phyloP scores from a whole-genome alignment of 148 eudicot species.

The Heliosperma pusillum region DNA sequence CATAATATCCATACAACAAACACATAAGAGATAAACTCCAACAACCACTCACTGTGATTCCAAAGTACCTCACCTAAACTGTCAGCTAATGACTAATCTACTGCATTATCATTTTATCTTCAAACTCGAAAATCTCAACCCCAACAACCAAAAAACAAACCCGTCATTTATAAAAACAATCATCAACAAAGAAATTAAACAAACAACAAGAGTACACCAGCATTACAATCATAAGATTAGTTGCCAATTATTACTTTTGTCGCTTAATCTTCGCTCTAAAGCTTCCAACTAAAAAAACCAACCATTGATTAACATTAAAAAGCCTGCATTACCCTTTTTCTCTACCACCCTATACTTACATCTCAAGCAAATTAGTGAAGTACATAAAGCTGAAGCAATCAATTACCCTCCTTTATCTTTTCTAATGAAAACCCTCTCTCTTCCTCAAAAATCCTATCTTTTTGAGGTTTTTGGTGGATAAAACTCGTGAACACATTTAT shows the following conservation, averaged over 20 bases:
- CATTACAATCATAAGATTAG: slow-evolving; percentile 43
- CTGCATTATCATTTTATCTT: neutral
- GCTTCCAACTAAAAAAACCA: slow-evolving; percentile 28
- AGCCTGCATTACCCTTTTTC: slow-evolving; percentile 19
- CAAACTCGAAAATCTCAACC: slow-evolving; percentile 30
- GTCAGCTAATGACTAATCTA: slow-evolving; percentile 8
- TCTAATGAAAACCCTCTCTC: neutral
- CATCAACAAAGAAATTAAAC: slow-evolving; percentile 13
- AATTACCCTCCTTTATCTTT: neutral
- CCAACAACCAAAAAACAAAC: slow-evolving; percentile 33
- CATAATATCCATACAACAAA: slow-evolving; percentile 13
- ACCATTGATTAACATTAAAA: slow-evolving; percentile 14
- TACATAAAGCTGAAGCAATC: slow-evolving; percentile 14
- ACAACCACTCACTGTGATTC: slow-evolving; percentile 18
- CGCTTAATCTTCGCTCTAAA: slow-evolving; percentile 47
- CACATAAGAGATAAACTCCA: slow-evolving; percentile 16
- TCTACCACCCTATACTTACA: slow-evolving; percentile 34
- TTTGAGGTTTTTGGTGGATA: neutral
- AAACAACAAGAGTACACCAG: slow-evolving; percentile 19
- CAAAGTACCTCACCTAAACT: slow-evolving; percentile 22
- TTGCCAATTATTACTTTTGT: slow-evolving; percentile 45
- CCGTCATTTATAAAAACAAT: neutral
- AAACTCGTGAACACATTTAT: slow-evolving; percentile 1
- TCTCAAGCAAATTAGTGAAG: slow-evolving; percentile 26
- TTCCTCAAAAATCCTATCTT: neutral